Conservation (phyloP, 208 protist genomes). For the Histomonas meleagridis region DNA sequence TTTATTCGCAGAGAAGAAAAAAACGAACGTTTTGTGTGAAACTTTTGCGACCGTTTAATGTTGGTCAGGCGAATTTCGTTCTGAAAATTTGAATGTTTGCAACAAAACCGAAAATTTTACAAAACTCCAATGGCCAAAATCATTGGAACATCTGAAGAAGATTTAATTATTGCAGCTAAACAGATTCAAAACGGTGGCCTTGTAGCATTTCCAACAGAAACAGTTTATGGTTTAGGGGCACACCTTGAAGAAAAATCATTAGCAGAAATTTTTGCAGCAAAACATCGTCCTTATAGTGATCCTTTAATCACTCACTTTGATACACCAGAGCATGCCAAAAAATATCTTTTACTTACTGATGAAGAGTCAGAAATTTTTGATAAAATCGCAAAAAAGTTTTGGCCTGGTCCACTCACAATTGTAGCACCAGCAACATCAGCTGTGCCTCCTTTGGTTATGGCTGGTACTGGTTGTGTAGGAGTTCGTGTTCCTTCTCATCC, state of each 20-base stretch:
- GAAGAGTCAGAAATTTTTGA: constrained; percentile 33
- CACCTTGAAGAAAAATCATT: constrained; percentile 67
- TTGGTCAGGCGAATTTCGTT: no score
- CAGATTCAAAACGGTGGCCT: constrained; percentile 50
- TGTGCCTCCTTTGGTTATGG: constrained; percentile 46
- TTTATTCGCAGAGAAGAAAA: no score
- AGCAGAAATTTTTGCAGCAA: constrained; percentile 75
- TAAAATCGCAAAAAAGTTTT: constrained; percentile 42
- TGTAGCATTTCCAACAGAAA: constrained; percentile 90
- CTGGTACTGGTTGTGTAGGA: constrained; percentile 46
- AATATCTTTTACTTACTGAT: not conserved
- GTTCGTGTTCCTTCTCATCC: constrained; percentile 49
- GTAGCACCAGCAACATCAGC: constrained; percentile 38
- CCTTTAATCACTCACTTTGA: constrained; percentile 83
- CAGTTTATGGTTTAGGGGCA: constrained; percentile 90
- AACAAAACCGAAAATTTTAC: no score
- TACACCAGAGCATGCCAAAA: not conserved
- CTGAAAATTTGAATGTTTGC: no score
- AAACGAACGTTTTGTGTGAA: no score
- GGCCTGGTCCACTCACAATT: constrained; percentile 55
- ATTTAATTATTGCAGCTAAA: constrained; percentile 34
- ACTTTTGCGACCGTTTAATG: no score
- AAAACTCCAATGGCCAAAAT: not conserved
- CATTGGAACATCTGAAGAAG: not conserved
- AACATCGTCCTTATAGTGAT: constrained; percentile 73